Conservation (phyloP, 73 alveolate species). For the Uronychia setigera region DNA sequence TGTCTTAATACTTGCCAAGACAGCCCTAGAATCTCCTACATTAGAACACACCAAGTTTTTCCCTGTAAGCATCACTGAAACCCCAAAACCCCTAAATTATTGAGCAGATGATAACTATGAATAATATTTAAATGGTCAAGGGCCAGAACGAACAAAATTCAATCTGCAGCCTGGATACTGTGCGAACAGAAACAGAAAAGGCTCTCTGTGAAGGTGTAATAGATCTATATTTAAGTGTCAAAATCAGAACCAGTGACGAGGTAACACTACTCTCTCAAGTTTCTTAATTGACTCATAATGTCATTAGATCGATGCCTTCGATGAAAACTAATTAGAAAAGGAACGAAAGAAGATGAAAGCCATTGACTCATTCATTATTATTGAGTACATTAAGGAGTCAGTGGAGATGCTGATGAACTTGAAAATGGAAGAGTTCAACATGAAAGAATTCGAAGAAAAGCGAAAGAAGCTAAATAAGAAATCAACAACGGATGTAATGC, state of each 20-base stretch:
- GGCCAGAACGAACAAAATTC: no score
- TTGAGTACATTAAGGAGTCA: slow-evolving; percentile 40
- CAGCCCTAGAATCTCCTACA: slow-evolving; percentile 82
- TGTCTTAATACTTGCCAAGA: slow-evolving; percentile 45
- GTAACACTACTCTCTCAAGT: no score
- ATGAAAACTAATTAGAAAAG: slow-evolving; percentile 25
- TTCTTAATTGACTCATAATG: no score
- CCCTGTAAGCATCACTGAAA: slow-evolving; percentile 68
- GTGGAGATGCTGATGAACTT: slow-evolving; percentile 48
- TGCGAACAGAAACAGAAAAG: no score
- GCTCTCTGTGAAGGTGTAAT: no score
- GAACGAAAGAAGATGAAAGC: slow-evolving; percentile 21
- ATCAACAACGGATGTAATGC: neutral
- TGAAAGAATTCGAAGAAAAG: slow-evolving; percentile 21
- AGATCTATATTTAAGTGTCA: no score
- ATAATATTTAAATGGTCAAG: no score
- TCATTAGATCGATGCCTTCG: slow-evolving; percentile 39
- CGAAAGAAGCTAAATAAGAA: slow-evolving; percentile 11
- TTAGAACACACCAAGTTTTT: slow-evolving; percentile 66
- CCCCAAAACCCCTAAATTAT: no score
- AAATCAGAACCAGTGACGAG: no score
- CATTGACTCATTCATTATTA: slow-evolving; percentile 22
- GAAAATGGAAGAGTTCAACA: slow-evolving; percentile 35
- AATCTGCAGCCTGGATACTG: no score
- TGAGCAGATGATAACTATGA: no score